Base-by-base conservation (phyloP, 768 basidiomycete species). In the Rhodotorula toruloides region DNA sequence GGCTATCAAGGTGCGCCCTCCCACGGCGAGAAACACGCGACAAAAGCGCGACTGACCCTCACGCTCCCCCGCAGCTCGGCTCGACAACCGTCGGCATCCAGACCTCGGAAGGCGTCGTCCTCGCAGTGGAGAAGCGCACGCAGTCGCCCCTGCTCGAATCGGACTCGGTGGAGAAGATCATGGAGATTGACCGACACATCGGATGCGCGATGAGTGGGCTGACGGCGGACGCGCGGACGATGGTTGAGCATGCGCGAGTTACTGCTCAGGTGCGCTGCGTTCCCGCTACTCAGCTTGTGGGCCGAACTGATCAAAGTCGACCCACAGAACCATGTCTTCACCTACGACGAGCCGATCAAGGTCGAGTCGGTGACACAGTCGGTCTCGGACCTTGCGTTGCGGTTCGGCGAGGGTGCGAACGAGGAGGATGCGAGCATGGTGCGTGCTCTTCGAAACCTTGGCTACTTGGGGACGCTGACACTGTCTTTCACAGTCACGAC, bases 191-290 rank as follows among this genome's bases (percentile, higher is more conserved):
- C 80, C 72, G 78, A 19, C 96, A 99, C 80, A 85, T 99, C 65
- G 96, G 92, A 16, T 97, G 93, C 73, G 96, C 96, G 63, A 97
- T 98, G 93, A 93, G 91, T 52, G 82, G 82, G 39, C 83, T 99
- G 68, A 96, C 91, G 61, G 94, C 96, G 61, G 96, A 99, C 79
- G 94, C 96, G 50, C 86, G 96, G 69, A 99, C 96, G 54, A 99
- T 99, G 90, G 90, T 99, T 78, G 96, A 99, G 83, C 96, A 99
- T 76, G 96, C 96, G 34, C 85, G 96, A 66, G 93, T 99, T 63
- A 98, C 96, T 10, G 84, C 90, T 21, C 79, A 80, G 68, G 79
- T 79, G 72, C 37, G 71, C n/a, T n/a, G n/a, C n/a, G n/a, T n/a
- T n/a, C n/a, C n/a, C n/a, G n/a, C n/a, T n/a, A n/a, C n/a, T n/a